Evolutionary conservation across 2,329 filamentous ascomycete species (phyloP).

Genomic region (Xenoacremonium recifei): DNA sequence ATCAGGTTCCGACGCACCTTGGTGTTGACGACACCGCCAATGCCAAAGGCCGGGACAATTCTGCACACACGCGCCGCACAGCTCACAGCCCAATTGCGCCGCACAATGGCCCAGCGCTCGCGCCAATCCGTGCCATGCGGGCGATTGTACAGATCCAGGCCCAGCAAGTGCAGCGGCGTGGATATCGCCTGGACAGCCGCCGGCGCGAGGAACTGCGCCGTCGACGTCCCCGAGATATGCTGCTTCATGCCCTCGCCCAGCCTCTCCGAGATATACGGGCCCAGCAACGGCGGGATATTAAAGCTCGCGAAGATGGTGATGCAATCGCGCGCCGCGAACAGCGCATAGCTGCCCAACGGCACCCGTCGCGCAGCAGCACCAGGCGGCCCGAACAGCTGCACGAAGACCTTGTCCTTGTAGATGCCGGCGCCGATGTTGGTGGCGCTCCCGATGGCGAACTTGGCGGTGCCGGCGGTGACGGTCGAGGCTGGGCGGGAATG

Average conservation of each 20-base stretch:
- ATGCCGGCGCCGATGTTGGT: constrained; percentile 84
- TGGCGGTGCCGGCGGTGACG: constrained; percentile 72
- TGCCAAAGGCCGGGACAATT: constrained; percentile 85
- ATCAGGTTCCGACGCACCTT: constrained; percentile 69
- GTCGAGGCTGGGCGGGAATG: constrained; percentile 53
- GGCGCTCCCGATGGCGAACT: constrained; percentile 78
- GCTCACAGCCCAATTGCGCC: constrained; percentile 73
- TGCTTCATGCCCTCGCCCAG: constrained; percentile 48
- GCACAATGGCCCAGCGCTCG: constrained; percentile 67
- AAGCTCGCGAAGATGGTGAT: constrained; percentile 90
- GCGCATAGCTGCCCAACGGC: constrained; percentile 66
- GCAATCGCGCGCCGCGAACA: constrained; percentile 82
- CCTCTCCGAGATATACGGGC: constrained; percentile 61
- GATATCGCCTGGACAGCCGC: constrained; percentile 75
- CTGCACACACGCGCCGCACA: constrained; percentile 74
- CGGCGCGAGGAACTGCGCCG: constrained; percentile 79
- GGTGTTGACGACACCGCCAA: constrained; percentile 83
- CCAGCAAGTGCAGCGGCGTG: constrained; percentile 82
- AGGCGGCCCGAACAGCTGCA: constrained; percentile 72
- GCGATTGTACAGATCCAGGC: constrained; percentile 83
- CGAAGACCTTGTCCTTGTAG: constrained; percentile 87
- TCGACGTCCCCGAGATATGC: constrained; percentile 50
- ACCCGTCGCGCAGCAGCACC: constrained; percentile 54
- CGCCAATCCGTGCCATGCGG: constrained; percentile 44
- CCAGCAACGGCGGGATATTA: constrained; percentile 80